Evolutionary conservation across 2,329 filamentous ascomycete species (phyloP), one percentile per base, ranked within the genome.

Genomic region (Parastagonospora avenae): DNA sequence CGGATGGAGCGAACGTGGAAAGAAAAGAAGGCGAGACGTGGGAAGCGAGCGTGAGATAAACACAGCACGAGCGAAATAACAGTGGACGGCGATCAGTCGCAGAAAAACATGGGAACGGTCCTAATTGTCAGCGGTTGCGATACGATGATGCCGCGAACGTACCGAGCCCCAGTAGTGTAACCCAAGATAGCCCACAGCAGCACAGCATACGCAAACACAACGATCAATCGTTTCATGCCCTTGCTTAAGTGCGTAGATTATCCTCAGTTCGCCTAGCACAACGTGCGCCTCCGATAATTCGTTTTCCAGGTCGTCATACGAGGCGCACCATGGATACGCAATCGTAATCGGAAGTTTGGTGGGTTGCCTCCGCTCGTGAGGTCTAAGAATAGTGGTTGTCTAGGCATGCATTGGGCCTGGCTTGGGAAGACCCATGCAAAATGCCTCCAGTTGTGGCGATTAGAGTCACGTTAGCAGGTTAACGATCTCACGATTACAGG

Each of bases 241-340:
- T 60, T 58, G 63, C 59, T 55, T 48, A 42, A 48, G 46, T 43
- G 56, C 56, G 48, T 55, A 58, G 50, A 48, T 54, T 53, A 43
- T 46, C 55, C 42, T 59, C 66, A 62, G 59, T 51, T 36, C 35
- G 44, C 54, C 46, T 60, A 49, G 54, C 63, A 66, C 64, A 40
- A 54, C 54, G 55, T 57, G 52, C 55, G 56, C 56, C 57, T 45
- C 55, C 52, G 49, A 54, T 63, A 55, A 68, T 62, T 64, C 59
- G 62, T 54, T 50, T 50, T 48, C 38, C 33, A 33, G 40, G 46
- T 54, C 54, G 53, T 60, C 54, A 51, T 54, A 46, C 49, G 48
- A 61, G 48, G 54, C 54, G 42, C 51, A 53, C 42, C 46, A 41
- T 52, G 51, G 27, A 12, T 49, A 33, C 11, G 40, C 33, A 32